Base-by-base conservation (phyloP, 2,329 filamentous ascomycete species). In the Exophiala sp. region DNA sequence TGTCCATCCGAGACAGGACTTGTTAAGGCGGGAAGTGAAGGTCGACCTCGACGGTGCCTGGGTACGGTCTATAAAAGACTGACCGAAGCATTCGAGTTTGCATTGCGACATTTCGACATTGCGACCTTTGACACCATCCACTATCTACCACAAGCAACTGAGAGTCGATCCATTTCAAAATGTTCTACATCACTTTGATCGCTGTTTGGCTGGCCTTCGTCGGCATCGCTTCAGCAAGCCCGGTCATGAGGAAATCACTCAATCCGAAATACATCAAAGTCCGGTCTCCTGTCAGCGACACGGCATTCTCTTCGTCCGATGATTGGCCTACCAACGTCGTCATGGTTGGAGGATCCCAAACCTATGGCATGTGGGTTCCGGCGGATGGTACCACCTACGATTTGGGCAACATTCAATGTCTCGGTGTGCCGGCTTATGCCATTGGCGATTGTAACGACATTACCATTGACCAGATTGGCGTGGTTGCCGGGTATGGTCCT, bases 401-500 rank as follows among this genome's bases (percentile, higher is more conserved):
- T 27, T 22, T 56, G 19, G 53, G 48, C 4, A 46, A 35, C 35
- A 50, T 61, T 27, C 46, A 52, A 43, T 61, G 58, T 50, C 57
- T 61, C 19, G 58, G 57, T n/a, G 19, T 59, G 9, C 53, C 53
- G 9, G 58, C 58, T 7, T 56, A 59, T 39, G 54, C 57, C 7
- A 45, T 55, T 24, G 58, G 57, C 24, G 48, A 53, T 30, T 61
- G 58, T 35, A 54, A 53, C 45, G 55, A 52, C 23, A 43, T 58
- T 14, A 59, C 56, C 10, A 56, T 61, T 23, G 51, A 61, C 35
- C 35, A 57, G 19, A 50, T 60, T 29, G 60, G 53, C 40, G 54
- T 56, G 2, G 57, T 61, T 14, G 60, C 62, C n/a, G 65, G 66
- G 22, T 65, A 65, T 29, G 66, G 65, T 5, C 64, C 66, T 5